Conservation (phyloP, 2,329 filamentous ascomycete species). For the Arachnopeziza araneosa region DNA sequence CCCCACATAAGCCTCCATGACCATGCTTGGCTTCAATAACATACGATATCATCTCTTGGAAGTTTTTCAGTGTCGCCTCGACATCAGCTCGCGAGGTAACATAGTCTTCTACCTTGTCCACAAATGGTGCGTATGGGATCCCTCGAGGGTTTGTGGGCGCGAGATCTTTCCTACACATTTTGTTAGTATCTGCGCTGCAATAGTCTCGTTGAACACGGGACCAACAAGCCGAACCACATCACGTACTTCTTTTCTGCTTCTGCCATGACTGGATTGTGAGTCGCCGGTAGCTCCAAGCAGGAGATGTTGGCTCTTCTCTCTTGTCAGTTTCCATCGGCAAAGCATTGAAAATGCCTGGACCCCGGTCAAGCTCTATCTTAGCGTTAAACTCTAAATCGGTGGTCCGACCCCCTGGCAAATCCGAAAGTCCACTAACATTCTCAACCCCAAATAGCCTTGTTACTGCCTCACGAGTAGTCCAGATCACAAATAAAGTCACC, state of each 20-base stretch:
- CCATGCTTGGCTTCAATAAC: neutral
- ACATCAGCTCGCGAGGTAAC: slow-evolving; percentile 73
- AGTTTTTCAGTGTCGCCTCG: slow-evolving; percentile 73
- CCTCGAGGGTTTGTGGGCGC: slow-evolving; percentile 71
- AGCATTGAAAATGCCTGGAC: neutral
- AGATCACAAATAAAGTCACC: too few relatives aligned
- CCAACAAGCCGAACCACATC: neutral
- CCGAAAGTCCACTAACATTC: too few relatives aligned
- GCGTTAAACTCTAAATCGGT: neutral
- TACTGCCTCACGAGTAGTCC: too few relatives aligned
- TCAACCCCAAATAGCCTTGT: too few relatives aligned
- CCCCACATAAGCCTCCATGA: slow-evolving; percentile 26
- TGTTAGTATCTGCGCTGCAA: neutral
- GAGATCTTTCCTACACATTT: slow-evolving; percentile 38
- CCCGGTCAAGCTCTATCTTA: neutral
- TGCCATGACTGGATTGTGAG: neutral
- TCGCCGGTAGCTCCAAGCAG: neutral
- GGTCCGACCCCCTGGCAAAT: too few relatives aligned
- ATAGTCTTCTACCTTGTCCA: slow-evolving; percentile 86
- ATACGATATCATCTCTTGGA: slow-evolving; percentile 92
- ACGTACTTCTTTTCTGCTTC: neutral
- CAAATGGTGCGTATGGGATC: slow-evolving; percentile 78
- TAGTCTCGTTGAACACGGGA: neutral
- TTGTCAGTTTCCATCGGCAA: neutral
- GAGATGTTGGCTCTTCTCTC: neutral